These are phyloP conservation scores for Gastrolobium villosum DNA, from an alignment of 306 rosid species.

Conservation along the genomic window DNA sequence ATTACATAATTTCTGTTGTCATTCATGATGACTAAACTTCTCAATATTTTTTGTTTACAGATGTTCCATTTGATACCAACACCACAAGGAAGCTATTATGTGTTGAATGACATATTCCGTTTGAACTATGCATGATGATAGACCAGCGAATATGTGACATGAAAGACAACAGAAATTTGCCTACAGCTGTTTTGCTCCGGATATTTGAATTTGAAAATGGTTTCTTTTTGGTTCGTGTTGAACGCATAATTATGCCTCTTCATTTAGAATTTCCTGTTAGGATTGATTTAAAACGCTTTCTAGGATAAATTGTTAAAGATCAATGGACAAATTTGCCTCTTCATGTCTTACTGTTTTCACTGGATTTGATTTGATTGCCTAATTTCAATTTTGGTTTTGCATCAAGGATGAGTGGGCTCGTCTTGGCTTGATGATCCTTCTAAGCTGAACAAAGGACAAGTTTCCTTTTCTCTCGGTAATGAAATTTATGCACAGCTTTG, in stretches of 20 bases:
- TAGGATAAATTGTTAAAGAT: conserved; percentile 49
- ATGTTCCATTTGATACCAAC: conserved; percentile 99
- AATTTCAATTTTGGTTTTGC: conserved; percentile 18
- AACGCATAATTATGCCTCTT: conserved; percentile 43
- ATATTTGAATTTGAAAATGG: conserved; percentile 52
- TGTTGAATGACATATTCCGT: conserved; percentile 92
- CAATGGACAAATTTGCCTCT: conserved; percentile 9
- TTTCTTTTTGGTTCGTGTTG: conserved; percentile 56
- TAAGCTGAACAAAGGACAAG: not conserved
- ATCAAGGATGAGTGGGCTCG: not conserved
- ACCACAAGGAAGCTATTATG: conserved; percentile 87
- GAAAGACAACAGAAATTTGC: conserved; percentile 45
- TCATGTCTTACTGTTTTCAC: conserved; percentile 13
- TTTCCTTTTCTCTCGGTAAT: not conserved
- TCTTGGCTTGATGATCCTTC: not conserved
- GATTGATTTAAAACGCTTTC: conserved; percentile 56
- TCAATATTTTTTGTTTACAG: conserved; percentile 57
- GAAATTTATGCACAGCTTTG: not conserved
- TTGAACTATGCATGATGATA: conserved; percentile 88
- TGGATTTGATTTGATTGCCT: not conserved
- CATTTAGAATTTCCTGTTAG: conserved; percentile 50
- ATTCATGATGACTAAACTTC: conserved; percentile 15
- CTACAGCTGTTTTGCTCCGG: conserved; percentile 48
- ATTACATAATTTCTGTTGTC: not conserved
- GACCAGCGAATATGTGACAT: conserved; percentile 9